Conservation (phyloP, 306 rosid genomes). For the Cucurbita moschata region DNA sequence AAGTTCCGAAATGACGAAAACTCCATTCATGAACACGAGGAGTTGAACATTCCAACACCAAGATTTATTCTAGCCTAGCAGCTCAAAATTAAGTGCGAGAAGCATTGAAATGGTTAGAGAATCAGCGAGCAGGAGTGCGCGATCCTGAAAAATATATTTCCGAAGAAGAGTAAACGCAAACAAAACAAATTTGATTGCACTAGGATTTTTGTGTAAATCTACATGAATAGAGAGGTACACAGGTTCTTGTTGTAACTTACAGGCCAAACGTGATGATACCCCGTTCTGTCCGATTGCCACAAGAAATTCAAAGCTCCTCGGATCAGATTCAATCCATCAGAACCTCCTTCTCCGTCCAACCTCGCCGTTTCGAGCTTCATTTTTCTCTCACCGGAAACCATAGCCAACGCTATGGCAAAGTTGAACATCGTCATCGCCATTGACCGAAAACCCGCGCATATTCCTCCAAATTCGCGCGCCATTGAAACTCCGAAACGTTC, state of each 20-base stretch:
- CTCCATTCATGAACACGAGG: neutral
- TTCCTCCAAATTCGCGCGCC: conserved; percentile 17
- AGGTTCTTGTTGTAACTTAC: conserved; percentile 14
- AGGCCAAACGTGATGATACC: conserved; percentile 78
- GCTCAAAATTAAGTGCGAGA: neutral
- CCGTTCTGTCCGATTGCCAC: conserved; percentile 43
- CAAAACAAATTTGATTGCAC: neutral
- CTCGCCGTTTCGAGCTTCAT: conserved; percentile 16
- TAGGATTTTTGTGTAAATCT: neutral
- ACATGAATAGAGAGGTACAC: neutral
- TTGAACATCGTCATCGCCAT: conserved; percentile 24
- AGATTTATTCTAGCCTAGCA: neutral
- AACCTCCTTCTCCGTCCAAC: neutral
- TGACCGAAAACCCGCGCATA: conserved; percentile 28
- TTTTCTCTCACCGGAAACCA: conserved; percentile 51
- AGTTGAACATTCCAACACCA: neutral
- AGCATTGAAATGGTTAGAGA: neutral
- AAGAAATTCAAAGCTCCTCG: conserved; percentile 42
- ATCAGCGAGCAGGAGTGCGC: neutral
- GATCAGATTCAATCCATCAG: conserved; percentile 20
- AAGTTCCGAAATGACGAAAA: neutral
- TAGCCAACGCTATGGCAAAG: conserved; percentile 20
- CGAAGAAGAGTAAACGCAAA: neutral
- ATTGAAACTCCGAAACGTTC: conserved; percentile 2
- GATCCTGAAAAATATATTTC: neutral